Percentiles rank a stretch among this genome's conserved stretches.
Evolutionary conservation across 208 protist genomes (phyloP).

Genomic region (Sergeia podlipaevii): DNA sequence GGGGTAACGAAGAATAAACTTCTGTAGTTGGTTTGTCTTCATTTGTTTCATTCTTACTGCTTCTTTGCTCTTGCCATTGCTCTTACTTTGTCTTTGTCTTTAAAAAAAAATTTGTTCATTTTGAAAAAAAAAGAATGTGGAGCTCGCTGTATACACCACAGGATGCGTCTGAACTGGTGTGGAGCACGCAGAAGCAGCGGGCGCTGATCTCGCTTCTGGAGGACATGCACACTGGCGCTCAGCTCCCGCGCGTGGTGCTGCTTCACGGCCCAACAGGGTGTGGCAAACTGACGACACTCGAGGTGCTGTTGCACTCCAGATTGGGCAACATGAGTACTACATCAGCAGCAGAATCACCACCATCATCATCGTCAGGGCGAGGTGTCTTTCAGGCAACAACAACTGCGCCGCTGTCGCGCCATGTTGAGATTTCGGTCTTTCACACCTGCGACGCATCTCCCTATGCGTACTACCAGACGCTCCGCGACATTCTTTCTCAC

Average conservation of each 20-base stretch:
- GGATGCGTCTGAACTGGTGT: constrained; percentile 38
- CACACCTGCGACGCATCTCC: constrained; percentile 29
- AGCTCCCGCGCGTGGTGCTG: constrained; percentile 32
- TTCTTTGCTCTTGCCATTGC: background rate
- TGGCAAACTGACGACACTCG: constrained; percentile 62
- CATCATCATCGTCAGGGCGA: background rate
- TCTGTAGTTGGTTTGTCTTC: no score
- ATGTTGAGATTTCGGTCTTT: no score
- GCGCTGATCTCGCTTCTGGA: constrained; percentile 30
- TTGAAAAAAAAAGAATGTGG: constrained; percentile 47
- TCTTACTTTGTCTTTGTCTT: background rate
- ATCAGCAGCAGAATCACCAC: background rate
- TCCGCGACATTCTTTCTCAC: constrained; percentile 14
- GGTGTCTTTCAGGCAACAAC: background rate
- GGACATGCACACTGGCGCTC: constrained; percentile 13
- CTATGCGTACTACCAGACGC: constrained; percentile 17
- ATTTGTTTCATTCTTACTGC: background rate
- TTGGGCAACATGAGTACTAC: background rate
- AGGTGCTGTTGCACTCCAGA: constrained; percentile 25
- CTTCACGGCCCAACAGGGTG: constrained; percentile 79
- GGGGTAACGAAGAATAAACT: no score
- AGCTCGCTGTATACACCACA: constrained; percentile 66
- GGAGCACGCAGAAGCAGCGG: constrained; percentile 71
- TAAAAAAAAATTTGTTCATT: background rate
- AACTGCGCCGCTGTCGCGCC: no score